Evolutionary conservation across 805 yeast genomes (phyloP), one percentile per base, ranked within the genome.

Genomic region (Spathaspora boniae): DNA sequence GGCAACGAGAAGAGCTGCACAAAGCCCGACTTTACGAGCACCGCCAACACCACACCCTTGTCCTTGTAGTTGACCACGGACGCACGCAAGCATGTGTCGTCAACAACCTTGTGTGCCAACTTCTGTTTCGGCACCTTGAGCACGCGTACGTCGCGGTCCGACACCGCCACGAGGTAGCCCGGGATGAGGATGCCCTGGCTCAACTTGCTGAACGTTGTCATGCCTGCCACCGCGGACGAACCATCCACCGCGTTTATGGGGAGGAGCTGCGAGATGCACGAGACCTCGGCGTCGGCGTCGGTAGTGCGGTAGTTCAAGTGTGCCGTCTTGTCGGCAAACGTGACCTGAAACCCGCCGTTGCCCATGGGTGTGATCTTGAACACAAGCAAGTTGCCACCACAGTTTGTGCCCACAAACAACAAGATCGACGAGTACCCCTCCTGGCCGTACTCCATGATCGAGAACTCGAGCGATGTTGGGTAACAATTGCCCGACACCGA

Each of bases 361-460:
- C 70, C 62, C 28, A 70, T 72, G 1, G 95, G 95, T 4, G 79
- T 53, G 2, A 89, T 58, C 48, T 80, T 78, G 58, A 73, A 86
- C 0, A 78, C 69, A 18, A 81, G 42, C 9, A 87, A 51, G 37
- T 85, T 65, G 12, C 73, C 83, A 12, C 97, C 97, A 11, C 62
- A 61, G 37, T 77, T 74, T 0, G 96, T 83, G 16, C 98, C 98
- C 9, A 80, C 83, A 16, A 76, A 59, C 59, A 89, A 57, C 17
- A 85, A 48, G 24, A 89, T 75, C n/a, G 87, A 80, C 0, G 93
- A 79, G 47, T 71, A 83, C 0, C 72, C 73, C 38, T 84, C 93
- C 19, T 74, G 77, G 1, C 80, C 84, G 34, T 73, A 65, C 23
- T 76, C 76, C 69, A 84, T 75, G 16, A 85, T 81, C 0, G 89